phyloP scores from a whole-genome alignment of 257 asterid genomes.

The Nicotiana knightiana region DNA sequence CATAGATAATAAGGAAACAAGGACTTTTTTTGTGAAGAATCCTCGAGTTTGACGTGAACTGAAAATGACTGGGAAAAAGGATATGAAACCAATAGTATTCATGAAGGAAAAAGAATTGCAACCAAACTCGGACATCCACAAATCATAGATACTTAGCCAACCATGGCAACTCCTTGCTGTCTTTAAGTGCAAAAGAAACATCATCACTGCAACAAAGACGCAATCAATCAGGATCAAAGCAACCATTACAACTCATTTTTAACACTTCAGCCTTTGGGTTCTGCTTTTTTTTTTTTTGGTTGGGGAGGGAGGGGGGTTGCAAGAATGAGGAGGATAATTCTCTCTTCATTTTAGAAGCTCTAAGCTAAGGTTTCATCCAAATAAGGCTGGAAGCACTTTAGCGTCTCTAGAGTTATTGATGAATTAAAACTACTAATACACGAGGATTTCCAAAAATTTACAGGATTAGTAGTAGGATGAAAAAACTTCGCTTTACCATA shows the following conservation, averaged over 20 bases:
- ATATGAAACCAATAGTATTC: not conserved
- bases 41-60: not conserved
- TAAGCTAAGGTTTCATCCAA: not conserved
- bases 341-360: not conserved
- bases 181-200: constrained; percentile 88
- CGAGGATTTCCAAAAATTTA: not conserved
- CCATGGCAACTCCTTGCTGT: constrained; percentile 87
- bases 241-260: not conserved
- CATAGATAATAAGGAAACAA: not conserved
- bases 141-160: constrained; percentile 59
- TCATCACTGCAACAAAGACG: constrained; percentile 59
- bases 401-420: not conserved
- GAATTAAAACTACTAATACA: not conserved
- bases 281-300: too few species aligned
- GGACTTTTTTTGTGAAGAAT: not conserved
- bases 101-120: not conserved
- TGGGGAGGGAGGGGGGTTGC: too few species aligned
- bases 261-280: too few species aligned
- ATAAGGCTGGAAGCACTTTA: not conserved
- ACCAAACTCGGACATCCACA: not conserved
- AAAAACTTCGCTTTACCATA: not conserved
- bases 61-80: not conserved
- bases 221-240: not conserved
- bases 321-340: not conserved
- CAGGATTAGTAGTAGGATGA: not conserved